phyloP scores from a whole-genome alignment of 2,329 filamentous ascomycete genomes.

The Fusarium abutilonis region DNA sequence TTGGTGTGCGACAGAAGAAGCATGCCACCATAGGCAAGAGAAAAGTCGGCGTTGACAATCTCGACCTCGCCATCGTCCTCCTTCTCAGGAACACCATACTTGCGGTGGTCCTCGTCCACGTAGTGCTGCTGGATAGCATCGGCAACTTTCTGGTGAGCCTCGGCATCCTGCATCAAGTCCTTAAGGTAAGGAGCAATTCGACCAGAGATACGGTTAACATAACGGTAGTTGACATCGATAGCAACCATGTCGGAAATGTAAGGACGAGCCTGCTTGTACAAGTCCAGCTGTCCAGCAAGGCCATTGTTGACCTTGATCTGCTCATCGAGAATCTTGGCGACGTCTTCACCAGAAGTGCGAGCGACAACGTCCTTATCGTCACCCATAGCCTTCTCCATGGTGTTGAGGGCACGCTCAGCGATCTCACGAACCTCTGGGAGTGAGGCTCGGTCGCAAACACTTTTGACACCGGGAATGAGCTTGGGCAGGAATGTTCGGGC shows the following conservation, averaged over 20 bases:
- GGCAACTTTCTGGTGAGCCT: constrained; percentile 70
- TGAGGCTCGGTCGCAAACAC: constrained; percentile 85
- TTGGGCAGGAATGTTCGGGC: constrained; percentile 95
- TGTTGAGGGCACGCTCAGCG: constrained; percentile 80
- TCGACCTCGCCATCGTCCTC: constrained; percentile 93
- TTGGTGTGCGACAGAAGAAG: constrained; percentile 96
- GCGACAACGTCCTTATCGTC: constrained; percentile 73
- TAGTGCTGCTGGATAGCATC: constrained; percentile 81
- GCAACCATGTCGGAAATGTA: constrained; percentile 88
- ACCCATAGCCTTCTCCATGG: constrained; percentile 94
- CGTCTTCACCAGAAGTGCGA: constrained; percentile 76
- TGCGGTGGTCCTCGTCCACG: constrained; percentile 84
- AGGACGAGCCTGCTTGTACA: constrained; percentile 73
- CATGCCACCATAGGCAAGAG: constrained; percentile 97
- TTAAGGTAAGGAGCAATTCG: constrained; percentile 80
- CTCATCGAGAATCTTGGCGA: constrained; percentile 76
- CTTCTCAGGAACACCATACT: constrained; percentile 83
- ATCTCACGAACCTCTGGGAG: constrained; percentile 94
- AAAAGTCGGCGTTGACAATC: constrained; percentile 98
- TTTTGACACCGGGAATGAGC: constrained; percentile 91
- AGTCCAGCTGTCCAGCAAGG: constrained; percentile 65
- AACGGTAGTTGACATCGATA: constrained; percentile 86
- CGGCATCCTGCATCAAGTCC: constrained; percentile 70
- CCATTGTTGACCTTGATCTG: constrained; percentile 77
- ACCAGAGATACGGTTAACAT: constrained; percentile 74